Conservation (phyloP, 225 moss, liverwort and hornwort genomes). For the Neckera pumila region DNA sequence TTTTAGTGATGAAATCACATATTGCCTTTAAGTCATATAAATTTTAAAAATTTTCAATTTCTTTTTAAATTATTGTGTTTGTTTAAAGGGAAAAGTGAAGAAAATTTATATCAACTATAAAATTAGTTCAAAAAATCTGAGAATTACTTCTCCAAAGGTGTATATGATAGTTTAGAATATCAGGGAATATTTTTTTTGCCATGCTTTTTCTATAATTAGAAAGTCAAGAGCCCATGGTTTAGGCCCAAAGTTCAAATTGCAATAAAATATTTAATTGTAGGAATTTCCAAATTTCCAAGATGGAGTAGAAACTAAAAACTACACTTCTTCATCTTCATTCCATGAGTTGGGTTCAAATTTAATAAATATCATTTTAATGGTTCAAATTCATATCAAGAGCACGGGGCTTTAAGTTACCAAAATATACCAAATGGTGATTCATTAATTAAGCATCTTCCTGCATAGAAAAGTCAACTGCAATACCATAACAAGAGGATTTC, state of each 20-base stretch:
- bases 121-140: neutral
- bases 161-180: neutral
- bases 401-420: neutral
- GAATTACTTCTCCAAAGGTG: fast-evolving
- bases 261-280: neutral
- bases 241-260: neutral
- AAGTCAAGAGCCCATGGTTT: neutral
- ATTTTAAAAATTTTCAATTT: no score
- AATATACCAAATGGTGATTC: neutral
- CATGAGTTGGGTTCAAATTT: neutral
- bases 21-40: neutral
- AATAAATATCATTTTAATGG: neutral
- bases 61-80: no score
- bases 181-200: no score
- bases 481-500: neutral
- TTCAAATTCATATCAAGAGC: neutral
- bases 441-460: neutral
- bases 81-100: fast-evolving
- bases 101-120: neutral
- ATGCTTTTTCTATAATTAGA: no score
- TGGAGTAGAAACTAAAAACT: neutral
- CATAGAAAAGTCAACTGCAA: neutral
- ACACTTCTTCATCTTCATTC: neutral
- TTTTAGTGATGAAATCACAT: neutral
- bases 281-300: neutral